Percentiles rank a stretch among this genome's conserved stretches.
Conservation (phyloP, 1,139 yeast genomes). For the Candida freyschussii region DNA sequence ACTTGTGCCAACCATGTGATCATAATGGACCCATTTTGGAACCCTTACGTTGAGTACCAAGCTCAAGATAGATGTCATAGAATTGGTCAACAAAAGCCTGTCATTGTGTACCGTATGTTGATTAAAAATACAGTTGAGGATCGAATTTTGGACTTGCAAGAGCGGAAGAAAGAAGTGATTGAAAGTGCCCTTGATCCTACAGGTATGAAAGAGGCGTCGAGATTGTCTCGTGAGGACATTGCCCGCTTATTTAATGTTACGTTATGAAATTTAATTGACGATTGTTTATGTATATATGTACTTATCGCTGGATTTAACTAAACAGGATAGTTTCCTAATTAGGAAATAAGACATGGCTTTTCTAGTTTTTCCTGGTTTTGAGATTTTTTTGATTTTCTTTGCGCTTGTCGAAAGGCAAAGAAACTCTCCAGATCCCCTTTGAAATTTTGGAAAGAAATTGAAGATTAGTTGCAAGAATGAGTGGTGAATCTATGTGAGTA, state of each 20-base stretch:
- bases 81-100: conserved; percentile 80
- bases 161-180: conserved; percentile 66
- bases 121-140: conserved; percentile 74
- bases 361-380: background rate
- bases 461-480: too few species aligned
- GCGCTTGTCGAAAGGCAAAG: too few species aligned
- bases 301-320: too few species aligned
- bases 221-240: conserved; percentile 65
- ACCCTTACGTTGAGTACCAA: conserved; percentile 92
- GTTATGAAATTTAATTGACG: conserved; percentile 1
- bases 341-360: too few species aligned
- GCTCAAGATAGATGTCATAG: conserved; percentile 95
- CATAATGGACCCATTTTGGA: conserved; percentile 93
- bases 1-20: conserved; percentile 93
- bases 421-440: too few species aligned
- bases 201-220: conserved; percentile 60
- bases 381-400: background rate
- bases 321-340: too few species aligned
- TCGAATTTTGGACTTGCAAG: conserved; percentile 74
- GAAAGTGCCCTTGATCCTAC: conserved; percentile 79
- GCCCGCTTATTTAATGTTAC: conserved; percentile 66
- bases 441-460: too few species aligned
- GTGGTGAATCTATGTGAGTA: too few species aligned
- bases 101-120: conserved; percentile 66
- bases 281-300: background rate